phyloP scores from a whole-genome alignment of 495 filamentous ascomycete species.

The Penicillium canariense region DNA sequence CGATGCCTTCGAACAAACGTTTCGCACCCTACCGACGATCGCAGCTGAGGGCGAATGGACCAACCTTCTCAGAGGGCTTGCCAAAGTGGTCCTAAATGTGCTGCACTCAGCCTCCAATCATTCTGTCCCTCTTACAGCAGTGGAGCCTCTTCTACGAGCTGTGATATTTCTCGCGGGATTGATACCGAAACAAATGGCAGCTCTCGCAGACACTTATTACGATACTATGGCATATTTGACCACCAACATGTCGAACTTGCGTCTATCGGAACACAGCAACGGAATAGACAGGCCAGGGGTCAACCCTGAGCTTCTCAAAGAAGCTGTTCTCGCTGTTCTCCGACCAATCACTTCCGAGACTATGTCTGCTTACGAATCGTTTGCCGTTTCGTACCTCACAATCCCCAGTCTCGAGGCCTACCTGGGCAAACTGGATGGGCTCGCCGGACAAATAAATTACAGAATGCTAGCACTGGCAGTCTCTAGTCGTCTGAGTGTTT shows the following conservation, averaged over 20 bases:
- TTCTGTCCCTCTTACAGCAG: conserved; percentile 19
- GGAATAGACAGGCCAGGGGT: background rate
- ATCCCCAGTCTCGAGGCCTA: conserved; percentile 43
- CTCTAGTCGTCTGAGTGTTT: conserved; percentile 30
- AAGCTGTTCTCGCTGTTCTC: conserved; percentile 49
- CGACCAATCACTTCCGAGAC: conserved; percentile 47
- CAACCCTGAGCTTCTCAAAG: conserved; percentile 21
- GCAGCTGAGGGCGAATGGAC: conserved; percentile 48
- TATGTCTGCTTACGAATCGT: conserved; percentile 54
- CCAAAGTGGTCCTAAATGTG: conserved; percentile 42
- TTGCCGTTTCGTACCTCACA: conserved; percentile 54
- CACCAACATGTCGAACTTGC: conserved; percentile 26
- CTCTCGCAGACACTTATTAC: conserved; percentile 43
- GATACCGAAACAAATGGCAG: conserved; percentile 51
- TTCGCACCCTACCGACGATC: conserved; percentile 37
- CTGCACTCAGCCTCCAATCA: conserved; percentile 32
- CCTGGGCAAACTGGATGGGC: conserved; percentile 42
- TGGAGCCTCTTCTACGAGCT: conserved; percentile 39
- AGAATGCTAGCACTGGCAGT: conserved; percentile 52
- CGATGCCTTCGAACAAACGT: conserved; percentile 40
- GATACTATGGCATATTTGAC: conserved; percentile 42
- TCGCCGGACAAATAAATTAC: conserved; percentile 53
- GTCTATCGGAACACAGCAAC: background rate
- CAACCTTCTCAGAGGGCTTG: conserved; percentile 45
- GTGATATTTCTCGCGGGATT: conserved; percentile 38